Base-by-base conservation (phyloP, 495 filamentous ascomycete genomes). In the Tuber magnatum region DNA sequence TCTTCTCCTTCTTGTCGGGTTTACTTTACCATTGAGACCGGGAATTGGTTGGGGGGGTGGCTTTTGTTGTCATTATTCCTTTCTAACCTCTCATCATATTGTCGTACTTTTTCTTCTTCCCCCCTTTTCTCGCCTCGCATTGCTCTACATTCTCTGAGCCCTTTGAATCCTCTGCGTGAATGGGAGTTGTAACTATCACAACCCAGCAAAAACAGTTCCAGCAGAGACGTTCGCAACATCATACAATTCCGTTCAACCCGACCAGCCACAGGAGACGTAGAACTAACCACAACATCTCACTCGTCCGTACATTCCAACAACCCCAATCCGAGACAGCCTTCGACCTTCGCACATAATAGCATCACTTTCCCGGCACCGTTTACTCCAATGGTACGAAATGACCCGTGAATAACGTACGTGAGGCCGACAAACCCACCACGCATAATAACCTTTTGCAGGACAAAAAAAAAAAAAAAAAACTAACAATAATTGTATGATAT, bases 201-300 rank as follows among this genome's bases (percentile, higher is more conserved):
- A 35, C 56, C 18, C 35, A 12, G 32, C 1, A 7, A 28, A 28
- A n/a, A 51, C n/a, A 24, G 46, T 51, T 24, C 9, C 3, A 12
- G 24, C n/a, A 28, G 51, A 61, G n/a, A 7, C 28, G n/a, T 12
- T 16, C 14, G 12, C 12, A 3, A 51, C 12, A 9, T n/a, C n/a
- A 1, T n/a, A 7, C 48, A 51, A 61, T 61, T 3, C 12, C 5
- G 16, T 61, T 61, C 51, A 16, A 3, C 16, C 16, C 12, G 8
- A 32, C n/a, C n/a, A n/a, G n/a, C n/a, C n/a, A n/a, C n/a, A n/a
- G n/a, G n/a, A 40, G 7, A 40, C 39, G 14, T 35, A 65, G 56
- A 65, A 65, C 56, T 28, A 65, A 65, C 56, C 56, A 35, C 56
- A 65, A 65, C 12, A 65, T 65, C 56, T 65, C 56, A 65, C 56